Conservation (phyloP, 1,284 basidiomycete species). For the Rhodotorula glutinis region DNA sequence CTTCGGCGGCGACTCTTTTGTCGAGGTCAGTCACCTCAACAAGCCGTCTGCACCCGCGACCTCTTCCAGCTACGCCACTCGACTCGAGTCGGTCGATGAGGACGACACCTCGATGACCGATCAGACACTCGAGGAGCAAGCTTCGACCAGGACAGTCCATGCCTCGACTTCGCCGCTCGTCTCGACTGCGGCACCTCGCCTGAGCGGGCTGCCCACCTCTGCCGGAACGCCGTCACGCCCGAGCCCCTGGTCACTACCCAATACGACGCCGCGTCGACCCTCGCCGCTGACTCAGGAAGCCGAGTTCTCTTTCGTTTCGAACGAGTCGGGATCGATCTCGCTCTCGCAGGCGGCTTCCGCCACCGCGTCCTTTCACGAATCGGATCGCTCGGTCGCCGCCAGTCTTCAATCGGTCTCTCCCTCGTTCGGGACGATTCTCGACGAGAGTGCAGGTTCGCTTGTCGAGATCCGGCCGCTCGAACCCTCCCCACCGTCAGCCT, state of each 20-base stretch:
- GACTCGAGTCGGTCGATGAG: neutral
- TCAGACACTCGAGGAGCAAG: neutral
- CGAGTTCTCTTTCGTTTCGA: neutral
- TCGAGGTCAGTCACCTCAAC: neutral
- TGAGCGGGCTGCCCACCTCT: neutral
- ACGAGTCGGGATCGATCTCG: neutral
- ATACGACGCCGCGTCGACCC: neutral
- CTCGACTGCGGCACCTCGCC: neutral
- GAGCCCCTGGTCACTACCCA: neutral
- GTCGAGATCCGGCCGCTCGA: neutral
- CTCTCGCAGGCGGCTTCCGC: neutral
- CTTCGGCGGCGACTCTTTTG: constrained; percentile 8
- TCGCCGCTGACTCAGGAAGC: neutral
- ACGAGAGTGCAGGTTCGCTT: neutral
- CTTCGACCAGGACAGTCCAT: too few relatives aligned
- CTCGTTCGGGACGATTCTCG: neutral
- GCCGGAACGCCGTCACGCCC: neutral
- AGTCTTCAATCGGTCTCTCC: neutral
- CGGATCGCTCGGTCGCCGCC: neutral
- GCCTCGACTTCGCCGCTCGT: neutral
- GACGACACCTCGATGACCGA: neutral
- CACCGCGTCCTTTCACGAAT: neutral
- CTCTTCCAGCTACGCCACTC: too few relatives aligned
- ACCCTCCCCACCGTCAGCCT: neutral
- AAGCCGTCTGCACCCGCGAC: too few relatives aligned